Conservation (phyloP, 345 rosid genomes). For the Turnera subulata region DNA sequence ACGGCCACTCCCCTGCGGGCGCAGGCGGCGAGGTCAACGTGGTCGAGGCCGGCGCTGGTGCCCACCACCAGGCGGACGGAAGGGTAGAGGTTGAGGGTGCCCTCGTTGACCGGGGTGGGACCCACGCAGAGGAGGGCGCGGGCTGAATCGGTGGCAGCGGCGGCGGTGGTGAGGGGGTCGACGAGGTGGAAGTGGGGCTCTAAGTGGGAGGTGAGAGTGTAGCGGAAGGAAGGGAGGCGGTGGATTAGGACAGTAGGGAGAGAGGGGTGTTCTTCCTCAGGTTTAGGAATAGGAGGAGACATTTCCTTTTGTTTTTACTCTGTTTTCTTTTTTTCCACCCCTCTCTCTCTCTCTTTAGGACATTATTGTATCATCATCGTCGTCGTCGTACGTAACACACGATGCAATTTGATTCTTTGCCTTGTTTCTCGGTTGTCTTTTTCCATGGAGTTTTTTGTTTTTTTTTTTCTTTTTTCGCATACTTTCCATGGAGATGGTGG, state of each 20-base stretch:
- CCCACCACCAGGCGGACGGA: constrained; percentile 14
- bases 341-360: no score
- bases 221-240: not conserved
- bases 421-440: no score
- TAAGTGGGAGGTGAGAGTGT: not conserved
- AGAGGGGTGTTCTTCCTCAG: no score
- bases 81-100: constrained; percentile 14
- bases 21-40: constrained; percentile 13
- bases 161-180: constrained; percentile 1
- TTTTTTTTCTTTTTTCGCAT: no score
- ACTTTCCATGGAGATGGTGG: no score
- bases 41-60: constrained; percentile 15
- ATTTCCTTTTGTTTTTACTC: no score
- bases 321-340: no score
- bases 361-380: not conserved
- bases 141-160: constrained; percentile 2
- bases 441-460: no score
- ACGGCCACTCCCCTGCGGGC: constrained; percentile 12
- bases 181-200: constrained; percentile 9
- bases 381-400: not conserved
- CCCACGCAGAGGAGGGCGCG: constrained; percentile 9
- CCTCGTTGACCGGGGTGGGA: not conserved
- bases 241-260: constrained; percentile 5
- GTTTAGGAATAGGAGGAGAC: no score
- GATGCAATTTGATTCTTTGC: no score